Base-by-base conservation (phyloP, 1,284 basidiomycete species). In the Tylopilus sp. region DNA sequence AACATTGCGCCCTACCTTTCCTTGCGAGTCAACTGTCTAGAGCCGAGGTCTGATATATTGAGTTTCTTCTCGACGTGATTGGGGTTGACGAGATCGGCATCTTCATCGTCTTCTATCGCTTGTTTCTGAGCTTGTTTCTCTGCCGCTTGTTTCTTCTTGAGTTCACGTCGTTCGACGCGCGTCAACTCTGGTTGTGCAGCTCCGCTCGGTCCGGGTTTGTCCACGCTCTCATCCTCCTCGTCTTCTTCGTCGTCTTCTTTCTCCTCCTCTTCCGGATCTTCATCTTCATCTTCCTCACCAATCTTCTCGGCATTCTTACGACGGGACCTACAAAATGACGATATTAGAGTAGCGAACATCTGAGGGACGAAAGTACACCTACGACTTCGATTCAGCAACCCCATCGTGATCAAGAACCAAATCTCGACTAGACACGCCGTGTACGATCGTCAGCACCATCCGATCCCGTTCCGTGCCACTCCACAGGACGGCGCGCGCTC, bases 71-170 rank as follows among this genome's bases (percentile, higher is more conserved):
- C 62, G 44, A 81, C 72, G 59, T 80, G 85, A 57, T 88, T 87
- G n/a, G 82, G 81, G 59, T 88, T 88, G 57, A 83, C 74, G 38
- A 86, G 67, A 55, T 84, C 79, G 0, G 71, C 73, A 41, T 83
- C 84, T 21, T 80, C 81, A 6, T 76, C 81, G 2, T 76, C 74
- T 13, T 70, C 74, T 0, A 61, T 65, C 23, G 68, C 73, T 38
- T 71, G 70, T 42, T 70, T 70, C 50, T 69, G 54, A 68, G 73
- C 73, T 21, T 70, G 59, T 54, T 75, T 76, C 50, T 73, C 60
- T 2, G 70, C 71, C 4, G 74, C 73, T 58, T 84, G 78, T 61
- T 83, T 81, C 75, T 84, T 88, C 76, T 89, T 89, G 59, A 84
- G 67, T 19, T 84, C 88, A 57, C 77, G 79, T 49, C 84, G 74